Base-by-base conservation (phyloP, 768 basidiomycete species). In the Tricholoma flavovirens region DNA sequence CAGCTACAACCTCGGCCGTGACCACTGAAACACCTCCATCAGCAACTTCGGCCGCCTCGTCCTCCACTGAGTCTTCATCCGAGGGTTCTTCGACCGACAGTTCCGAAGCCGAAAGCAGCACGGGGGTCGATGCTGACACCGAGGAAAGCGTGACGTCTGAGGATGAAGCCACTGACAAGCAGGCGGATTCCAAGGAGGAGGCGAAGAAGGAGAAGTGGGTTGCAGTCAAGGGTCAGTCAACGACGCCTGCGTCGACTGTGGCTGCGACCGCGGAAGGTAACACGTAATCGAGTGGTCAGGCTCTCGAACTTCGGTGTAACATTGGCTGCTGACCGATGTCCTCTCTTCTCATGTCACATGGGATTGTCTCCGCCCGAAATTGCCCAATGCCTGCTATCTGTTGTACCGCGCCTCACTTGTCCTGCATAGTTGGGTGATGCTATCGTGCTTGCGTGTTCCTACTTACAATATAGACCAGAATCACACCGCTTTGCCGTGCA, bases 111-210 rank as follows among this genome's bases (percentile, higher is more conserved):
- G 86, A 86, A 62, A 82, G 74, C 29, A 49, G 46, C 66, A 83
- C 77, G 15, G 82, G 81, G 12, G 78, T 78, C 52, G 89, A 89
- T 56, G 87, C 84, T 7, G 89, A 90, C 64, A 82, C 82, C 21
- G 88, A 90, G 69, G 86, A 85, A 65, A 88, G 86, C 64, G 73
- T 86, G 60, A 85, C 87, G 3, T 88, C 87, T 32, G 88, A 90
- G 62, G 87, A 88, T 53, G 88, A 90, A 63, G 87, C 88, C 64
- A 65, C 67, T 19, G 79, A 83, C 38, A 80, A 80, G 63, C 61
- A 66, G 17, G 67, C 65, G 43, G 67, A 64, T 54, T 30, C 55
- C 19, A 67, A 67, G 45, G 70, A 65, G 29, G 70, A 75, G 38
- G 68, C 60, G 46, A 68, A 70, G 62, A 81, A 79, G 66, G 88